phyloP scores from a whole-genome alignment of 495 filamentous ascomycete genomes.

The Parathielavia hyrcaniae region DNA sequence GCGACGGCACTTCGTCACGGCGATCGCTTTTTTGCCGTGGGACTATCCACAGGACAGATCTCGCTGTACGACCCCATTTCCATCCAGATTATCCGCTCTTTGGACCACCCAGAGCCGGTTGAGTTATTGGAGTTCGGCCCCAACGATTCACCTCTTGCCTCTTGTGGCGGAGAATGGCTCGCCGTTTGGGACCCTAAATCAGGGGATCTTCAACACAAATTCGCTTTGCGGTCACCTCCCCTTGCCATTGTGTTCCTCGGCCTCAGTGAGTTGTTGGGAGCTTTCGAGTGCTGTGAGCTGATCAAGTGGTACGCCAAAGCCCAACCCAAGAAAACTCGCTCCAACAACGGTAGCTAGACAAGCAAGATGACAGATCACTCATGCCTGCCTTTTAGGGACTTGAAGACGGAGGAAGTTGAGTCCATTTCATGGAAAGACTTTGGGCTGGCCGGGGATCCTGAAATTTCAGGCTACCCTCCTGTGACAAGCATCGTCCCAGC shows the following conservation, averaged over 20 bases:
- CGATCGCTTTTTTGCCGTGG: slow-evolving; percentile 28
- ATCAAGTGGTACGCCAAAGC: slow-evolving; percentile 16
- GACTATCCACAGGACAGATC: slow-evolving; percentile 27
- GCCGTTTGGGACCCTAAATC: slow-evolving; percentile 21
- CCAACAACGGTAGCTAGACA: too few species aligned
- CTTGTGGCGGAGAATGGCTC: slow-evolving; percentile 21
- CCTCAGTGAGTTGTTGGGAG: slow-evolving; percentile 17
- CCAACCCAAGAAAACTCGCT: too few species aligned
- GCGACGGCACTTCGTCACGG: slow-evolving; percentile 22
- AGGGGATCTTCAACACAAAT: slow-evolving; percentile 14
- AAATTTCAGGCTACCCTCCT: too few species aligned
- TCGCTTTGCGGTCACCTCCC: slow-evolving; percentile 8
- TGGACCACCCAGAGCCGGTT: slow-evolving; percentile 26
- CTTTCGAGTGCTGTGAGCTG: slow-evolving; percentile 17
- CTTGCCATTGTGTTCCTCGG: slow-evolving; percentile 16
- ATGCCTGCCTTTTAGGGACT: slow-evolving; percentile 3
- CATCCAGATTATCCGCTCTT: slow-evolving; percentile 14
- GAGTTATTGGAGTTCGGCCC: slow-evolving; percentile 22
- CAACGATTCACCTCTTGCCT: slow-evolving; percentile 18
- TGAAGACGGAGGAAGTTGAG: slow-evolving; percentile 9
- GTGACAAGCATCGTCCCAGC: slow-evolving; percentile 4
- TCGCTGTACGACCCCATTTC: slow-evolving; percentile 25
- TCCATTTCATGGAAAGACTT: slow-evolving; percentile 12
- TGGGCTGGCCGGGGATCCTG: too few species aligned
- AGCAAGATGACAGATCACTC: too few species aligned